These are phyloP conservation scores for Zymoseptoria crescenta DNA, from an alignment of 2,329 filamentous ascomycete species.

Conservation along the genomic window DNA sequence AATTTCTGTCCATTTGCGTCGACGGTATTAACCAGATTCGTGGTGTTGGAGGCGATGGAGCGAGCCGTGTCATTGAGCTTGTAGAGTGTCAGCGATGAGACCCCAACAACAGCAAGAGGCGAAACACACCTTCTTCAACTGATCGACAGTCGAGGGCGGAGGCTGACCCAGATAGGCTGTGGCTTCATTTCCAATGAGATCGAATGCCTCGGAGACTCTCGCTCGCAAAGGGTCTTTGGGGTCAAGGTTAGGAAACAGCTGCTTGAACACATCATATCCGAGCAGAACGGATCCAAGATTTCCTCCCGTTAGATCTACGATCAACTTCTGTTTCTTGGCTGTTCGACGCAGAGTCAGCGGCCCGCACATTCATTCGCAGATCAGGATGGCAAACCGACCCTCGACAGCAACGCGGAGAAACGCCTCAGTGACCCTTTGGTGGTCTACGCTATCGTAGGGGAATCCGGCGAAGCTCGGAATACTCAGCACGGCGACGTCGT, in stretches of 20 bases:
- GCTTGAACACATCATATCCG: neutral
- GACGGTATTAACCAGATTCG: neutral
- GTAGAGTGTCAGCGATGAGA: neutral
- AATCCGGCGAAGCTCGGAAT: neutral
- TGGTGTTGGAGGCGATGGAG: neutral
- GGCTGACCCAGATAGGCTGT: neutral
- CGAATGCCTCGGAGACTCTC: neutral
- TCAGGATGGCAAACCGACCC: neutral
- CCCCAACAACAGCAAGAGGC: too few species aligned
- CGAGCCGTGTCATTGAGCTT: neutral
- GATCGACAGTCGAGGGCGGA: neutral
- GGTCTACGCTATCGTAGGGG: neutral
- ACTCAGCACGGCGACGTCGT: neutral
- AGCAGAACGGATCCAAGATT: neutral
- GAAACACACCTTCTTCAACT: neutral
- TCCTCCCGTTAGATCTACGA: neutral
- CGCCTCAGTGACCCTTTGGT: neutral
- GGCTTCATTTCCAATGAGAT: neutral
- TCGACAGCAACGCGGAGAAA: neutral
- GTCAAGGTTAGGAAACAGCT: neutral
- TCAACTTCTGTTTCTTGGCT: neutral
- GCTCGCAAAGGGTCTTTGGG: neutral
- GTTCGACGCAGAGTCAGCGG: neutral
- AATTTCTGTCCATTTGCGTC: neutral
- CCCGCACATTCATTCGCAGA: neutral